These are phyloP conservation scores for Isabelozyma pseudorhagii DNA, from an alignment of 805 yeast species.

Conservation along the genomic window DNA sequence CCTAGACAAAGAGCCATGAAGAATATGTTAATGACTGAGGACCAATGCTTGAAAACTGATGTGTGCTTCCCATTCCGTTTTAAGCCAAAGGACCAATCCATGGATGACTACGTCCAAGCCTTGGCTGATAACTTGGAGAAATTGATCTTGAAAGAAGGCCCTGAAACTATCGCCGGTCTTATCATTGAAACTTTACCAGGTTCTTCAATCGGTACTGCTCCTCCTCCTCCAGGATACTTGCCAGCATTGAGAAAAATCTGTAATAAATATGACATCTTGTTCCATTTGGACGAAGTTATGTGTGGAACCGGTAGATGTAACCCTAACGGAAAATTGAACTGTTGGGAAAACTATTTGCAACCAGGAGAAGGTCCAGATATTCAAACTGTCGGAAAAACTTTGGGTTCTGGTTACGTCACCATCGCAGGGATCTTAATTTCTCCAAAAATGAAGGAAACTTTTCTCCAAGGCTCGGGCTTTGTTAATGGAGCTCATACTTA, in stretches of 20 bases:
- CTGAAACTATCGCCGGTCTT: slow-evolving; percentile 25
- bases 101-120: slow-evolving; percentile 18
- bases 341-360: slow-evolving; percentile 28
- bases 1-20: slow-evolving; percentile 16
- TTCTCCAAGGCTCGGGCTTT: slow-evolving; percentile 14
- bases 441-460: slow-evolving; percentile 20
- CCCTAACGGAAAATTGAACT: slow-evolving; percentile 22
- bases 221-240: slow-evolving; percentile 25
- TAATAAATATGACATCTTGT: slow-evolving; percentile 26
- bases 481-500: slow-evolving; percentile 25
- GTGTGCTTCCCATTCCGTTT: slow-evolving; percentile 28
- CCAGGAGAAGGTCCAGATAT: slow-evolving; percentile 25
- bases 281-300: slow-evolving; percentile 34
- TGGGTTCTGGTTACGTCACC: slow-evolving; percentile 29
- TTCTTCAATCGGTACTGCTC: slow-evolving; percentile 23
- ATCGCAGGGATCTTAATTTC: slow-evolving; percentile 28
- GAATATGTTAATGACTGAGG: slow-evolving; percentile 16
- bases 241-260: slow-evolving; percentile 26
- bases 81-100: slow-evolving; percentile 17
- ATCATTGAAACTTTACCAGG: slow-evolving; percentile 27
- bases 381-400: slow-evolving; percentile 29
- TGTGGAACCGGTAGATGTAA: slow-evolving; percentile 32
- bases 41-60: slow-evolving; percentile 16
- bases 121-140: slow-evolving; percentile 21
- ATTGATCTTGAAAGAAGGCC: slow-evolving; percentile 19